phyloP scores from a whole-genome alignment of 345 rosid species.

The Arabidopsis suecica region DNA sequence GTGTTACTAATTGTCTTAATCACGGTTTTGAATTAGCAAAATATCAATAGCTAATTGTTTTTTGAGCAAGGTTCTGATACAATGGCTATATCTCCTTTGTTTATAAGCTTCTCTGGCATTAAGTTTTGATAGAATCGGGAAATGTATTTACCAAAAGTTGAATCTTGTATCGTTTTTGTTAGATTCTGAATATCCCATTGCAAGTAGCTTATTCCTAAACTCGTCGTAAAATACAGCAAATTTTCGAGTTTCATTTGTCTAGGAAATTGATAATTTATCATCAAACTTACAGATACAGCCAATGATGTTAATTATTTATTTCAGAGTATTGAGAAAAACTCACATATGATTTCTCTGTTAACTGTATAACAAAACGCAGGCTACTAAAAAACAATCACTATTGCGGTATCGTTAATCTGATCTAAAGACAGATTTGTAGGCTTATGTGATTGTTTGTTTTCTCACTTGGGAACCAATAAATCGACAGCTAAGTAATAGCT shows the following conservation, averaged over 20 bases:
- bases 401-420: background rate
- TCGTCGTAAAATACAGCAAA: background rate
- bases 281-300: background rate
- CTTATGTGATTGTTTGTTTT: background rate
- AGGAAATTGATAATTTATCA: background rate
- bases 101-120: background rate
- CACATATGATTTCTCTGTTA: background rate
- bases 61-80: background rate
- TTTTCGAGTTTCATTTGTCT: background rate
- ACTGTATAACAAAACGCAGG: background rate
- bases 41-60: background rate
- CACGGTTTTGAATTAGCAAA: background rate
- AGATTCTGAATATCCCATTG: background rate
- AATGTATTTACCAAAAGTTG: background rate
- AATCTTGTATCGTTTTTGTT: background rate
- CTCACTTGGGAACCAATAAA: constrained; percentile 50
- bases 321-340: background rate
- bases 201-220: background rate
- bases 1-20: background rate
- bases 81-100: background rate
- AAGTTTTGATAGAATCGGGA: background rate
- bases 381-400: background rate
- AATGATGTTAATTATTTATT: background rate
- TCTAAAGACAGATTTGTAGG: background rate
- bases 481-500: constrained; percentile 64